Evolutionary conservation across 306 rosid species (phyloP), one percentile per base, ranked within the genome.

Genomic region (Gynostemma pentaphyllum): DNA sequence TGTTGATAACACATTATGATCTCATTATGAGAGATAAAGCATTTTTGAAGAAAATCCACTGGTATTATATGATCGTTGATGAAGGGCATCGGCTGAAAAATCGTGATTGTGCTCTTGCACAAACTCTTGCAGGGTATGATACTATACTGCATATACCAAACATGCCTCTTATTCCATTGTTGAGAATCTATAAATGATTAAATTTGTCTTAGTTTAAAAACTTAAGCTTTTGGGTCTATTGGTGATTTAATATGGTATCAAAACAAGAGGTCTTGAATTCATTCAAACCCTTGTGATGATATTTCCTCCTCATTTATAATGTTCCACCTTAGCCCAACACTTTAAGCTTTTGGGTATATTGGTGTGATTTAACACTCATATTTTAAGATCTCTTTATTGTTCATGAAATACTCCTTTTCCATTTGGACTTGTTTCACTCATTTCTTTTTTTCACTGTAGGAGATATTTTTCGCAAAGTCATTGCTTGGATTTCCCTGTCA

Each of bases 41-140:
- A 40, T 82, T 94, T 81, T 83, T 94, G 77, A 94, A 87, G 89
- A 94, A 89, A 87, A 81, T 94, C 59, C 75, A 76, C 30, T 94
- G 99, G 99, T 42, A 4, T 74, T 94, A 94, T 91, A 76, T 94
- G 82, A 89, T 94, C 62, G 99, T 94, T 40, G 99, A 94, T 65
- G 99, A 94, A 94, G 99, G 99, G 57, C 99, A 94, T 77, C 79
- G 99, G 70, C 78, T 88, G 79, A 94, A 94, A 83, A 94, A 94
- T 81, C 94, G 85, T 2, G 99, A 94, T 61, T 89, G 95, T 75
- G 99, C 92, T 72, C 89, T 94, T 37, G 94, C 99, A 68, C 84
- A 78, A 76, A 94, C 99, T 48, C 89, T 94, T 66, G 95, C 87
- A 47, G 91, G 99, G 99, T 94, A 86, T 59, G 81, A 52, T 49